Conservation (phyloP, 2,329 filamentous ascomycete species). For the Talaromyces sp. region DNA sequence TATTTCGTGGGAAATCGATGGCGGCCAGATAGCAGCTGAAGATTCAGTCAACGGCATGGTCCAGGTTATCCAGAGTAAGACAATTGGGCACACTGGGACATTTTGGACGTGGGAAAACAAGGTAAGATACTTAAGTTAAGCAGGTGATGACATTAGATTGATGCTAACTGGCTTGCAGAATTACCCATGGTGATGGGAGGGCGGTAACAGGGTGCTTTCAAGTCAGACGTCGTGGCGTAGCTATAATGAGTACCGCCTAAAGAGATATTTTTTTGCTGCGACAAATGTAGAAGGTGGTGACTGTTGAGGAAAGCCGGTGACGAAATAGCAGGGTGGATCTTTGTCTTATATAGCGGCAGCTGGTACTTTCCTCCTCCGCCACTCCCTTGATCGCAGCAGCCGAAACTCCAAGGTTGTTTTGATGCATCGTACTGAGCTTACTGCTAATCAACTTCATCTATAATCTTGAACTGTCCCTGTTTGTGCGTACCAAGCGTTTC, state of each 20-base stretch:
- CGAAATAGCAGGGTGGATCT: not conserved
- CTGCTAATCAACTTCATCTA: no score
- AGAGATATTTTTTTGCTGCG: no score
- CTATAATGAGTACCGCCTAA: no score
- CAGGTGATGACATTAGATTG: not conserved
- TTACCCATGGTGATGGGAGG: conserved; percentile 3
- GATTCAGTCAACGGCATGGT: conserved; percentile 50
- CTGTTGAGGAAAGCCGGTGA: no score
- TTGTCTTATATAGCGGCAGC: not conserved
- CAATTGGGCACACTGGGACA: conserved; percentile 47
- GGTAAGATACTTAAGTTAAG: conserved; percentile 25
- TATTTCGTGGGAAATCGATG: conserved; percentile 48
- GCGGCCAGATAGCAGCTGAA: conserved; percentile 46
- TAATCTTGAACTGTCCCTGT: no score
- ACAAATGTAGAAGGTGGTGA: no score
- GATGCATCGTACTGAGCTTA: no score
- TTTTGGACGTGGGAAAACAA: conserved; percentile 56
- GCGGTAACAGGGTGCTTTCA: not conserved
- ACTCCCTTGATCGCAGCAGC: no score
- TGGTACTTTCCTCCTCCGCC: no score
- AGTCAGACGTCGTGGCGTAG: not conserved
- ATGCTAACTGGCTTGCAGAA: not conserved
- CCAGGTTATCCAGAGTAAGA: conserved; percentile 47
- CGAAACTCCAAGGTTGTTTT: no score
- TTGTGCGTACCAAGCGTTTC: no score